phyloP scores from a whole-genome alignment of 73 alveolate genomes.

The Stentor coeruleus region DNA sequence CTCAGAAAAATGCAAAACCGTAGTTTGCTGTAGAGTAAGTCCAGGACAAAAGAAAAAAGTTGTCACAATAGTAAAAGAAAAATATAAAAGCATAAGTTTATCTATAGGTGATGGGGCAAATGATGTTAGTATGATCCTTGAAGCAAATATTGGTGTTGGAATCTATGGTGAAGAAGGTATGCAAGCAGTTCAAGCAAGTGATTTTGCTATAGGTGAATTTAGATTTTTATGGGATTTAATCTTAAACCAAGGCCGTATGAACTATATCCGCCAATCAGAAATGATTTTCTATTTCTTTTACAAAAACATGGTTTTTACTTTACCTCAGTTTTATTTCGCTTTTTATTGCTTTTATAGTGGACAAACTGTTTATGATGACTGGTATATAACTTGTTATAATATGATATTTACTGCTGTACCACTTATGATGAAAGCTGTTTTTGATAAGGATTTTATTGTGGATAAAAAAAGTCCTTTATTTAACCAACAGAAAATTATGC shows the following conservation, averaged over 20 bases:
- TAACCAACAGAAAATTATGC: conserved; percentile 29
- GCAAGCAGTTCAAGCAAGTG: conserved; percentile 95
- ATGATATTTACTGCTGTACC: conserved; percentile 95
- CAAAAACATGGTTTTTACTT: conserved; percentile 90
- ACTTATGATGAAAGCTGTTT: conserved; percentile 76
- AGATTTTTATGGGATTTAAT: conserved; percentile 82
- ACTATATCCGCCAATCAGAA: conserved; percentile 78
- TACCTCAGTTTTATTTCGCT: conserved; percentile 85
- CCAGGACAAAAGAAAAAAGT: conserved; percentile 93
- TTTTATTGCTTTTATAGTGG: conserved; percentile 76
- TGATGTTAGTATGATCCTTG: conserved; percentile 98
- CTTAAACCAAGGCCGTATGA: conserved; percentile 91
- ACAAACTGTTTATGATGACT: conserved; percentile 88
- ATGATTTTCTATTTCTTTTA: conserved; percentile 92
- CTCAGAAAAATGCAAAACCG: conserved; percentile 83
- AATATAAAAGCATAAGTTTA: conserved; percentile 61
- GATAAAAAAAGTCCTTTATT: conserved; percentile 30
- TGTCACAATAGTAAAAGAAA: conserved; percentile 78
- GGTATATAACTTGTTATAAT: conserved; percentile 88
- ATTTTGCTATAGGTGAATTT: conserved; percentile 94
- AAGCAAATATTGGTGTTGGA: conserved; percentile 97
- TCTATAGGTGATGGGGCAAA: conserved; percentile 99
- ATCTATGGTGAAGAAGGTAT: conserved; percentile 98
- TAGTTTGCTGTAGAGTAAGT: conserved; percentile 92
- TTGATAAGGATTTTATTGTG: conserved; percentile 73